phyloP scores from a whole-genome alignment of 305 asterid genomes.

The Withania somnifera region DNA sequence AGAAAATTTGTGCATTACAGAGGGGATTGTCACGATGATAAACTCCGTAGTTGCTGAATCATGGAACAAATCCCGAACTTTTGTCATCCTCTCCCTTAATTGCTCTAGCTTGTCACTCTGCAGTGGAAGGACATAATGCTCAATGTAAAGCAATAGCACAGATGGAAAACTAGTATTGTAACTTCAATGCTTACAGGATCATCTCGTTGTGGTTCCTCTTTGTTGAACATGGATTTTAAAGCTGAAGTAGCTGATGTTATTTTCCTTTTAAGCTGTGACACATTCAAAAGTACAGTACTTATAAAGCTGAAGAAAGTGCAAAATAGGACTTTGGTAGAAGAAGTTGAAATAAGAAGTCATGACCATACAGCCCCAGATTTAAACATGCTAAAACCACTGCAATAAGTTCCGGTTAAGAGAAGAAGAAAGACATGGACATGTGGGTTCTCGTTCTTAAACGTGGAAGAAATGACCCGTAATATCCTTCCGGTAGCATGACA shows the following conservation, averaged over 20 bases:
- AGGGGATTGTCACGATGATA: conserved; percentile 69
- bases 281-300: background rate
- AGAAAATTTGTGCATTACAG: conserved; percentile 26
- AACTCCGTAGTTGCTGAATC: conserved; percentile 54
- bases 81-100: conserved; percentile 48
- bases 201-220: conserved; percentile 41
- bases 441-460: background rate
- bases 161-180: background rate
- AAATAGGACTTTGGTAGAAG: background rate
- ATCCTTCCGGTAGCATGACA: background rate
- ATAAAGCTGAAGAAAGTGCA: background rate
- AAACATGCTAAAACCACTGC: background rate
- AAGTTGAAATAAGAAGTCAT: background rate
- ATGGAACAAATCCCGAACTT: conserved; percentile 65
- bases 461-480: background rate
- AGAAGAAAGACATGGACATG: background rate
- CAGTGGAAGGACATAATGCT: background rate
- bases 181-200: conserved; percentile 29
- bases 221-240: conserved; percentile 47
- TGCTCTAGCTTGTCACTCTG: conserved; percentile 54
- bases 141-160: background rate
- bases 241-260: conserved; percentile 64
- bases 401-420: background rate
- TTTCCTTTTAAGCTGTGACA: conserved; percentile 52
- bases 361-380: background rate